Evolutionary conservation across 352 stramenopile species (phyloP), one percentile per base, ranked within the genome.

Genomic region (Phytophthora multivora): DNA sequence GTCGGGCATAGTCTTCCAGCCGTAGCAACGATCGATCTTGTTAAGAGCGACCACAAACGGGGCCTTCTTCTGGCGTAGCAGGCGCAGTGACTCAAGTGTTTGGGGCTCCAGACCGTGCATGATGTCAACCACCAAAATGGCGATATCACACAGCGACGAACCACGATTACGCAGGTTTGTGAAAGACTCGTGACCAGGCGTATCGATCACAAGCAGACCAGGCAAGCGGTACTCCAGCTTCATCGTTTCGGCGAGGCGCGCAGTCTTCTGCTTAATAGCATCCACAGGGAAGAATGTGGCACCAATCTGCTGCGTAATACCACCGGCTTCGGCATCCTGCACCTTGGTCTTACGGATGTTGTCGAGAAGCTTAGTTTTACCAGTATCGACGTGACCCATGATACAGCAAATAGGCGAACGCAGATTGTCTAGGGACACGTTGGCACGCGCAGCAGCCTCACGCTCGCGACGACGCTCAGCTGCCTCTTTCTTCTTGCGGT

Each of bases 311-410:
- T 99, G 98, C 18, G 98, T 99, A 75, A 99, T 99, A 74, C 98
- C 98, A 64, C 98, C 86, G 10, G 86, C 86, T 68, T 96, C 87
- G 18, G 54, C 86, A 59, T 95, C 88, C 82, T 99, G 97, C 21
- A 99, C 98, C 76, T 99, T 99, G 19, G 97, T 99, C 67, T 95
- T 92, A 31, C 98, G 90, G 60, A 99, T 99, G 71, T 99, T 99
- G 77, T 99, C 98, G n/a, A 99, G 76, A 52, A 99, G 71, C 76
- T 99, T 99, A 33, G 98, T 99, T 79, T 99, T 99, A 66, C 98
- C 93, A 11, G 93, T 98, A 71, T 98, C 95, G 71, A 98, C 95
- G 77, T 98, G 95, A n/a, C 95, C 98, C 97, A 99, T 99, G 70
- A 99, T 99, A 74, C 97, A 98, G 47, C 97, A 98, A 74, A 99